phyloP scores from a whole-genome alignment of 2,329 filamentous ascomycete genomes.

The Trichothecium sympodiale region DNA sequence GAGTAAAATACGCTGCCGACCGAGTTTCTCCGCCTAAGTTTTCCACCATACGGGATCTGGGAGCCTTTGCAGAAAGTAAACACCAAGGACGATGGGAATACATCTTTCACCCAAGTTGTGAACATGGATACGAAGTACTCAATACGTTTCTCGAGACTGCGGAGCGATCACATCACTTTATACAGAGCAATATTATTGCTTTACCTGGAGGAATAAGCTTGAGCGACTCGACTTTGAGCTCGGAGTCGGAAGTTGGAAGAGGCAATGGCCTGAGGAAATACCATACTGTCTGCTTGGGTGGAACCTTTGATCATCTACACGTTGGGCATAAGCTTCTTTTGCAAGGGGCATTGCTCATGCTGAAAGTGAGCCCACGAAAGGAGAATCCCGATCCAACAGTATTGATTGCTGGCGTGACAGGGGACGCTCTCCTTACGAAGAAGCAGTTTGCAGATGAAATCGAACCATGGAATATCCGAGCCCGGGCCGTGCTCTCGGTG shows the following conservation, averaged over 20 bases:
- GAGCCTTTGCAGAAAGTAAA: constrained; percentile 39
- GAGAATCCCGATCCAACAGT: constrained; percentile 15
- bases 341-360: constrained; percentile 69
- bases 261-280: constrained; percentile 11
- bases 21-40: constrained; percentile 28
- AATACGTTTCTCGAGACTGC: constrained; percentile 33
- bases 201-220: constrained; percentile 43
- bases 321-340: constrained; percentile 92
- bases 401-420: constrained; percentile 78
- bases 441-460: constrained; percentile 80
- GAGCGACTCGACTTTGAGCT: constrained; percentile 5
- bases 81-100: constrained; percentile 49
- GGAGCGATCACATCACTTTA: constrained; percentile 34
- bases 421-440: constrained; percentile 72
- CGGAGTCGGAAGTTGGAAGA: background rate
- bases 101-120: constrained; percentile 56
- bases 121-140: constrained; percentile 50
- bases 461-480: constrained; percentile 69
- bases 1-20: constrained; percentile 18
- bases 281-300: constrained; percentile 61
- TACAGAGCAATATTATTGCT: constrained; percentile 37
- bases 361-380: constrained; percentile 33
- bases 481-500: constrained; percentile 59
- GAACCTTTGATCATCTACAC: constrained; percentile 94
- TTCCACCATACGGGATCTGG: constrained; percentile 36